These are phyloP conservation scores for Colletotrichum tanaceti DNA, from an alignment of 2,329 filamentous ascomycete genomes.

Conservation along the genomic window DNA sequence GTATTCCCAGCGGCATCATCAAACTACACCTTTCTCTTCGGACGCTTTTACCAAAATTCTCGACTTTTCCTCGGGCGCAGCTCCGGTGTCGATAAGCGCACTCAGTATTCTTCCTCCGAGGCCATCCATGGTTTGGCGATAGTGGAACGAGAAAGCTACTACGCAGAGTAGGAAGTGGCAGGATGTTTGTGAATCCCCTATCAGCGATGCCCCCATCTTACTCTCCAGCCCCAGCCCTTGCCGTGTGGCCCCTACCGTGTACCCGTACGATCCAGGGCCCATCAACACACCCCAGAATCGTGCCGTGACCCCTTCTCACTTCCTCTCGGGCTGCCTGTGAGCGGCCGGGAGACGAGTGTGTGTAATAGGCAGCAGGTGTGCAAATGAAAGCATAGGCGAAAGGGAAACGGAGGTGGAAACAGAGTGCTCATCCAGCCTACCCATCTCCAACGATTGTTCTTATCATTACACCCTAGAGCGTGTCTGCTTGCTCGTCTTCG, in stretches of 20 bases:
- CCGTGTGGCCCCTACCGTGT: not conserved
- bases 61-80: not conserved
- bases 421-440: not conserved
- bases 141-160: constrained; percentile 9
- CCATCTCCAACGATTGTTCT: constrained; percentile 14
- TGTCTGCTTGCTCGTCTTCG: constrained; percentile 8
- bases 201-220: constrained; percentile 3
- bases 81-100: not conserved
- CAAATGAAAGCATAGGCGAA: too few species aligned
- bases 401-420: too few species aligned
- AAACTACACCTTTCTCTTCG: not conserved
- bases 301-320: not conserved
- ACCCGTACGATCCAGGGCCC: constrained; percentile 13
- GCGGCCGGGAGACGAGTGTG: not conserved
- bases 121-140: not conserved
- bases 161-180: constrained; percentile 2
- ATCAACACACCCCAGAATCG: constrained; percentile 7
- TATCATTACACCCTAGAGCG: constrained; percentile 18
- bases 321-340: not conserved
- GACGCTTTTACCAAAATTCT: not conserved
- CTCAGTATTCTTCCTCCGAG: not conserved
- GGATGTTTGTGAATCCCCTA: constrained; percentile 1
- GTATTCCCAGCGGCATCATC: not conserved
- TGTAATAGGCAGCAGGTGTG: too few species aligned
- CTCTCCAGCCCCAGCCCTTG: not conserved